phyloP scores from a whole-genome alignment of 1,284 basidiomycete genomes.

The Ustilago shanxiensis region DNA sequence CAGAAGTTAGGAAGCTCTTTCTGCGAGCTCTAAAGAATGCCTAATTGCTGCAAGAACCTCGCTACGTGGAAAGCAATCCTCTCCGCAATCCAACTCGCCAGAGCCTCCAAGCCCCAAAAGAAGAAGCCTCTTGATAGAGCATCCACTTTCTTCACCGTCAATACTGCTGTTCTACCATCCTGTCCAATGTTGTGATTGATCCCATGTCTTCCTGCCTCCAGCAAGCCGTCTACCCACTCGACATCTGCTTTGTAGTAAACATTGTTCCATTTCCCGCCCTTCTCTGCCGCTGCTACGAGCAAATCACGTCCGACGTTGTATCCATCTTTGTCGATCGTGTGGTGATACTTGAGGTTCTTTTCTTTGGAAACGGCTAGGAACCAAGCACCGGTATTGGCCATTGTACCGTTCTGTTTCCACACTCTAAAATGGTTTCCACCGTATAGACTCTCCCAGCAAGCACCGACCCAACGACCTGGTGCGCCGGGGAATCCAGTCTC shows the following conservation, averaged over 20 bases:
- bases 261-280: conserved; percentile 64
- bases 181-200: conserved; percentile 69
- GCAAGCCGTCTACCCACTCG: conserved; percentile 67
- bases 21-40: conserved; percentile 17
- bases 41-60: conserved; percentile 18
- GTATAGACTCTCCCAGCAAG: conserved; percentile 66
- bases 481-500: conserved; percentile 65
- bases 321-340: conserved; percentile 68
- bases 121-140: conserved; percentile 32
- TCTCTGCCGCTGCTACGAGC: conserved; percentile 62
- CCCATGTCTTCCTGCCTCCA: conserved; percentile 62
- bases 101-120: conserved; percentile 41
- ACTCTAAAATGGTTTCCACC: conserved; percentile 70
- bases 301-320: conserved; percentile 69
- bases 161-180: conserved; percentile 64
- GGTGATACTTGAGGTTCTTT: conserved; percentile 63
- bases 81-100: conserved; percentile 41
- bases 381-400: conserved; percentile 69
- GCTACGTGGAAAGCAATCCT: conserved; percentile 26
- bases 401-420: conserved; percentile 71
- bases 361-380: conserved; percentile 70
- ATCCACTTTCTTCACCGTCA: conserved; percentile 61
- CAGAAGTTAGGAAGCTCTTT: too few relatives aligned
- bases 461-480: conserved; percentile 67
- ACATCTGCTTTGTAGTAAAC: conserved; percentile 65